These are phyloP conservation scores for Calocybe cyanea DNA, from an alignment of 768 basidiomycete species.

Conservation along the genomic window DNA sequence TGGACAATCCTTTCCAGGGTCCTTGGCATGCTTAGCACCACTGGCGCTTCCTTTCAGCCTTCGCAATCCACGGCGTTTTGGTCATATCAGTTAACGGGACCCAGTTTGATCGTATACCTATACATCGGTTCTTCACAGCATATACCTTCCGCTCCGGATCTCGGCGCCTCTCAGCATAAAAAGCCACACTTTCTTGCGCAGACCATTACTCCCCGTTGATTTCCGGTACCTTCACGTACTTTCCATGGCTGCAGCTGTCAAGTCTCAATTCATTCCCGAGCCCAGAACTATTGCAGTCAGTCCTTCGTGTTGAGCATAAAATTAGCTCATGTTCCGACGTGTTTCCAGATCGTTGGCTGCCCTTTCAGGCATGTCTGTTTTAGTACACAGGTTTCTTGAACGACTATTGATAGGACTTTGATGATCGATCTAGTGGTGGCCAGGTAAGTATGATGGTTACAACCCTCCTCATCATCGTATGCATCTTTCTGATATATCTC, in stretches of 20 bases:
- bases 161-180: conserved; percentile 5
- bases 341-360: conserved; percentile 80
- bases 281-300: conserved; percentile 81
- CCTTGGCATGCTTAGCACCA: conserved; percentile 3
- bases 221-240: not conserved
- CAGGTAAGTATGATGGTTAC: conserved; percentile 40
- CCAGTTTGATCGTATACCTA: not conserved
- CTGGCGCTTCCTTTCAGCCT: not conserved
- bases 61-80: not conserved
- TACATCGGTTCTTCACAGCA: not conserved
- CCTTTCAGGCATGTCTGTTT: conserved; percentile 77
- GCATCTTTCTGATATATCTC: conserved; percentile 9
- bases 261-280: conserved; percentile 49
- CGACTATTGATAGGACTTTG: conserved; percentile 6
- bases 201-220: not conserved
- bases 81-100: not conserved
- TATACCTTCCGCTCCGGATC: conserved; percentile 5
- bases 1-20: not conserved
- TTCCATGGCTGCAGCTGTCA: conserved; percentile 22
- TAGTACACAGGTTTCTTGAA: conserved; percentile 1
- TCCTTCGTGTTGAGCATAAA: conserved; percentile 11
- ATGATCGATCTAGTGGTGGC: conserved; percentile 46
- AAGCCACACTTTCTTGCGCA: not conserved
- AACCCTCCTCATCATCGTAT: not conserved
- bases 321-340: not conserved